Percentiles rank a stretch among this genome's conserved stretches.
Conservation (phyloP, 2,329 filamentous ascomycete species). For the Aspergillus sp. region DNA sequence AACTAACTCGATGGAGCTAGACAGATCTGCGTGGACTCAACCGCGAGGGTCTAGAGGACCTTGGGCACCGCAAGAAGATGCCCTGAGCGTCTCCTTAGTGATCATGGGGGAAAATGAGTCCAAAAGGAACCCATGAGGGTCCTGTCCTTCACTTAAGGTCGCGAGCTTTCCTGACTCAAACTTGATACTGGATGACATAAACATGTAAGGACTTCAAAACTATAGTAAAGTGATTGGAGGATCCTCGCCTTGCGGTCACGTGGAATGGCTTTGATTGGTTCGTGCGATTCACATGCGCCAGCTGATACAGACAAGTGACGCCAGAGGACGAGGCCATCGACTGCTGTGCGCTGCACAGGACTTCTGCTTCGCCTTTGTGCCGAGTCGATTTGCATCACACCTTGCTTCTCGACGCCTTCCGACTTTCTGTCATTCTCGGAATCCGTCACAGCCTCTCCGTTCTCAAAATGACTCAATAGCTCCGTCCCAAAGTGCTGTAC, state of each 20-base stretch:
- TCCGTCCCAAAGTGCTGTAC: constrained; percentile 13
- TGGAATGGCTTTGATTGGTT: constrained; percentile 25
- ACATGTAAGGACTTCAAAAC: background rate
- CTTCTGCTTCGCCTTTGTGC: constrained; percentile 18
- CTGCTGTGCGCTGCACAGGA: background rate
- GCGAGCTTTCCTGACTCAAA: background rate
- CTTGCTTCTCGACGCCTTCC: constrained; percentile 18
- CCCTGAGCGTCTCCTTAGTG: background rate
- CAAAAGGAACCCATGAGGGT: background rate
- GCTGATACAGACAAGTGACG: constrained; percentile 34
- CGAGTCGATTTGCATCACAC: constrained; percentile 19
- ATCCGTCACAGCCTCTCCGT: constrained; percentile 9
- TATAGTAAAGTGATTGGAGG: constrained; percentile 16
- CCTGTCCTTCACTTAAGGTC: background rate
- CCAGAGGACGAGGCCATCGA: constrained; percentile 21
- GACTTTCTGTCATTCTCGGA: constrained; percentile 14
- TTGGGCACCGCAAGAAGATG: background rate
- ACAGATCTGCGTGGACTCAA: constrained; percentile 2
- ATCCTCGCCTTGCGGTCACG: constrained; percentile 20
- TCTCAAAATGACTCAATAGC: constrained; percentile 18
- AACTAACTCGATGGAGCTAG: constrained; percentile 13
- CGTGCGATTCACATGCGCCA: constrained; percentile 15
- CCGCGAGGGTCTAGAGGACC: background rate
- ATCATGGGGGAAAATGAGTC: background rate
- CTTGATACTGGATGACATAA: constrained; percentile 20